Percentiles rank a stretch among this genome's conserved stretches.
Evolutionary conservation across 192 early-diverging fungal genomes (phyloP).

Genomic region (Pilobolus umbonatus): DNA sequence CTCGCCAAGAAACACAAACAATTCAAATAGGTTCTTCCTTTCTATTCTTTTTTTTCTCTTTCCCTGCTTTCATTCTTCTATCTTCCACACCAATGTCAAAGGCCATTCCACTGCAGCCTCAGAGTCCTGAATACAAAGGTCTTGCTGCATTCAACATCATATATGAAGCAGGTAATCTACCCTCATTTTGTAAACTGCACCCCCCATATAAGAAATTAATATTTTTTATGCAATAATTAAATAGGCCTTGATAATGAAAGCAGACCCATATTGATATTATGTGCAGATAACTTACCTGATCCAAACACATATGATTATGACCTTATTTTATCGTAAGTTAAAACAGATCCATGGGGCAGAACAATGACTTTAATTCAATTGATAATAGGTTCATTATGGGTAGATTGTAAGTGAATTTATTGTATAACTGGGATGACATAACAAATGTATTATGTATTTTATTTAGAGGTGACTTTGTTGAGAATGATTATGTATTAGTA

Average conservation of each 20-base stretch:
- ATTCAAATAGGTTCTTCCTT: too few species aligned
- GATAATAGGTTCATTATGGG: slow-evolving; percentile 27
- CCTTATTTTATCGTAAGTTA: slow-evolving; percentile 64
- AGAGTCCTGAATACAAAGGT: slow-evolving; percentile 42
- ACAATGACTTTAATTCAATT: not conserved
- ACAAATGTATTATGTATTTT: slow-evolving; percentile 37
- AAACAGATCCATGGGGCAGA: not conserved
- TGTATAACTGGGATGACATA: not conserved
- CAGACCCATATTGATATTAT: slow-evolving; percentile 76
- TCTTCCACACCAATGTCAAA: too few species aligned
- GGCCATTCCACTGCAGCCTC: slow-evolving; percentile 35
- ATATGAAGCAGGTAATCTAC: slow-evolving; percentile 34
- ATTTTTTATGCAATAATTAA: not conserved
- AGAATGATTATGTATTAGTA: slow-evolving; percentile 87
- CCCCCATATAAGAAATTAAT: not conserved
- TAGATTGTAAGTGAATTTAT: slow-evolving; percentile 25
- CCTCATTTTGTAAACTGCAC: not conserved
- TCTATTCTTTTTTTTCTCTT: too few species aligned
- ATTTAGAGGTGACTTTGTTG: slow-evolving; percentile 74
- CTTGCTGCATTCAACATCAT: slow-evolving; percentile 32
- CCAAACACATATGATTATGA: slow-evolving; percentile 81
- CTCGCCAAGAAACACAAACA: too few species aligned
- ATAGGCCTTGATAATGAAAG: slow-evolving; percentile 81
- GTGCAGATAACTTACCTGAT: slow-evolving; percentile 84
- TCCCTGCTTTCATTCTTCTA: too few species aligned